These are phyloP conservation scores for Xylariaceae sp. DNA, from an alignment of 2,329 filamentous ascomycete genomes.

Conservation along the genomic window DNA sequence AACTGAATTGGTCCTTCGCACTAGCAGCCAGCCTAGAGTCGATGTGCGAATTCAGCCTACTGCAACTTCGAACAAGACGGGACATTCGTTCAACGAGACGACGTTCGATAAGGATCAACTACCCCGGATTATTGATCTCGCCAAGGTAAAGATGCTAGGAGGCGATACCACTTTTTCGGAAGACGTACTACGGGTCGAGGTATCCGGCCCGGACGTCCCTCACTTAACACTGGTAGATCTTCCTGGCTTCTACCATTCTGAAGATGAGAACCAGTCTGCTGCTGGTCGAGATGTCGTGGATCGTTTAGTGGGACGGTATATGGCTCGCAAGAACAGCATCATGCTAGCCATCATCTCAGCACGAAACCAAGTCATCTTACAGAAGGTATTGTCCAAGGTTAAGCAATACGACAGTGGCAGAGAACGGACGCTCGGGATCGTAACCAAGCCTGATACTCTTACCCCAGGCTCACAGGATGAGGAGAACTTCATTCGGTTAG, in stretches of 20 bases:
- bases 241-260: slow-evolving; percentile 47
- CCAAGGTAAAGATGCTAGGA: slow-evolving; percentile 50
- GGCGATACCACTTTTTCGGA: slow-evolving; percentile 43
- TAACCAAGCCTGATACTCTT: slow-evolving; percentile 59
- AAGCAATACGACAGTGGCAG: slow-evolving; percentile 46
- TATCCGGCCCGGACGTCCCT: slow-evolving; percentile 46
- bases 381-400: slow-evolving; percentile 52
- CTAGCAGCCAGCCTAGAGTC: slow-evolving; percentile 39
- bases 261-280: slow-evolving; percentile 37
- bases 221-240: slow-evolving; percentile 59
- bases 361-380: slow-evolving; percentile 52
- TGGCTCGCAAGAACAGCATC: slow-evolving; percentile 60
- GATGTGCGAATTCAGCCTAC: slow-evolving; percentile 45
- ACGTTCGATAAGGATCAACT: slow-evolving; percentile 46
- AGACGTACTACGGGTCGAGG: slow-evolving; percentile 50
- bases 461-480: slow-evolving; percentile 44
- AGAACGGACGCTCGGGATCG: slow-evolving; percentile 56
- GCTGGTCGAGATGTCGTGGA: slow-evolving; percentile 39
- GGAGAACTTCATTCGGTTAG: slow-evolving; percentile 39
- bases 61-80: neutral
- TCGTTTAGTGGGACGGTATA: slow-evolving; percentile 53
- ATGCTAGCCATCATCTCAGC: slow-evolving; percentile 59
- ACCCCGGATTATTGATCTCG: slow-evolving; percentile 52
- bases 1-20: slow-evolving; percentile 60
- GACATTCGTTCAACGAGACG: slow-evolving; percentile 37